Base-by-base conservation (phyloP, 108 stramenopile genomes). In the Asterionellopsis glacialis region DNA sequence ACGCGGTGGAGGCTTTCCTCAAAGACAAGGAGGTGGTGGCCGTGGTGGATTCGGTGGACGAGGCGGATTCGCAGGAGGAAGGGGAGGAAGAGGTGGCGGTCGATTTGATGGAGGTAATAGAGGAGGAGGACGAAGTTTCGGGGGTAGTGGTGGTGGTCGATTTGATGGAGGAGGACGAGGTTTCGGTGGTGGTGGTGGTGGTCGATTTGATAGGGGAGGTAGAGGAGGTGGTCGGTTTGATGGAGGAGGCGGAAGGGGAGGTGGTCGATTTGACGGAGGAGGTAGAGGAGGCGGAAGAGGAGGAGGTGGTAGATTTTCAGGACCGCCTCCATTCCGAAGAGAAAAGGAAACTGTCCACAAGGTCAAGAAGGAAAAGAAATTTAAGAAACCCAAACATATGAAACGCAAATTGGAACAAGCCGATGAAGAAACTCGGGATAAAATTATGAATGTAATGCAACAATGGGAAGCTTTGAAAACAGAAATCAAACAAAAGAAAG, bases 301-400 rank as follows among this genome's bases (percentile, higher is more conserved):
- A 7, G 33, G 33, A 7, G 33, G 33, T 33, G 33, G 33, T 33
- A 2, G 33, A 2, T 33, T 33, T 33, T 33, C 33, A 33, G 33
- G 33, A 5, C 33, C 33, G 7, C 33, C 61, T 58, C 24, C 33
- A 26, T 33, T 60, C 60, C 18, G 61, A 44, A 63, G 59, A 68
- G 57, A 65, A 66, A 55, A 22, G 41, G 13, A 63, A 65, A 27
- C 16, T 9, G 22, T 61, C 69, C 40, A 56, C 22, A 64, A 54
- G 26, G n/a, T 28, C 12, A 69, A 71, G 16, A 64, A 54, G 55
- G 63, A 71, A 27, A 66, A 74, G 19, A 78, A 83, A 53, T 40
- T 69, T 27, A 84, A 86, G 53, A 92, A 93, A 67, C 91, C 91
- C 0, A 93, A 93, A 60, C 91, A 93, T 72, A 63, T 93, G 50